Conservation (phyloP, 2,329 filamentous ascomycete genomes). For the Pseudocercospora cruenta region DNA sequence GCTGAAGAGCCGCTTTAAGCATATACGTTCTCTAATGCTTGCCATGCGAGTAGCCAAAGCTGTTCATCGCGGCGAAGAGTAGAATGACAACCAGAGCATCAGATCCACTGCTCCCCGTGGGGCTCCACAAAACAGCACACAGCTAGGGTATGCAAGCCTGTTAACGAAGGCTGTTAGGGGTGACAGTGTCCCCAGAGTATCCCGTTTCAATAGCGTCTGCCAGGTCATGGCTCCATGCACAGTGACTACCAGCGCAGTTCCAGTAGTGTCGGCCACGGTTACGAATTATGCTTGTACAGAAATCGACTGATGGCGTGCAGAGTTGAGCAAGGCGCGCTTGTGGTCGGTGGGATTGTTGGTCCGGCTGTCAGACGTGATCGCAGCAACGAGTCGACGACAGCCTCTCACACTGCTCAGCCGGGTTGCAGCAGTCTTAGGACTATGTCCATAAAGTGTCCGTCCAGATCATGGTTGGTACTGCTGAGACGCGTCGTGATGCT, state of each 20-base stretch:
- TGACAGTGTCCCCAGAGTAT: not conserved
- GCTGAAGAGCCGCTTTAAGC: constrained; percentile 1
- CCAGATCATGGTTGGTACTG: not conserved
- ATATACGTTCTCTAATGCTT: not conserved
- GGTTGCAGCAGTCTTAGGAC: not conserved
- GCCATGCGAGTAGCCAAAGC: not conserved
- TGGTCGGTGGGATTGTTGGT: not conserved
- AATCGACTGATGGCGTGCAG: too few species aligned
- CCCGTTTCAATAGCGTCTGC: too few species aligned
- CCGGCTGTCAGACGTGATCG: not conserved
- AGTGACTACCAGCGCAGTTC: too few species aligned
- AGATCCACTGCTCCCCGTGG: not conserved
- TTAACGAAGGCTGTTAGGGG: not conserved
- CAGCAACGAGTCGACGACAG: not conserved
- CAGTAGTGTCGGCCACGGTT: too few species aligned
- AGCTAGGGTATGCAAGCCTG: not conserved
- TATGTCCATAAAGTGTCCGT: too few species aligned
- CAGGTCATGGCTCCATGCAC: too few species aligned
- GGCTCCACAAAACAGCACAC: not conserved
- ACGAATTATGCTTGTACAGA: too few species aligned
- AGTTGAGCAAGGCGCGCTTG: too few species aligned
- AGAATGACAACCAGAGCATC: not conserved
- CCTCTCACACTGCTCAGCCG: not conserved
- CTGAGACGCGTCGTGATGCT: not conserved
- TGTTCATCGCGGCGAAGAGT: not conserved